Evolutionary conservation across 495 filamentous ascomycete genomes (phyloP), one percentile per base, ranked within the genome.

Genomic region (Amniculicola lignicola): DNA sequence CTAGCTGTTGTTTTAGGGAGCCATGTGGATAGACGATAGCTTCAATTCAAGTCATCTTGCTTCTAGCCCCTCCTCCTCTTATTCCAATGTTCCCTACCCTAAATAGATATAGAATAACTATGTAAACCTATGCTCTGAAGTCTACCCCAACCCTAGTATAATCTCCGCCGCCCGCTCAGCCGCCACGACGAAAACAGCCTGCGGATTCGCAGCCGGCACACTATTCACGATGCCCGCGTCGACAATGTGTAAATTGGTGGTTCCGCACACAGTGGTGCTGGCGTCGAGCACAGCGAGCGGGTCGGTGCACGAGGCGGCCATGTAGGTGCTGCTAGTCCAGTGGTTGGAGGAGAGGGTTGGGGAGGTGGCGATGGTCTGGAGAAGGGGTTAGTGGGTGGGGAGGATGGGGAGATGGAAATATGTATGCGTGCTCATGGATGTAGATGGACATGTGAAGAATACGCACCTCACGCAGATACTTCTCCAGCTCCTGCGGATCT

Each of bases 131-230:
- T n/a, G n/a, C n/a, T n/a, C n/a, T n/a, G n/a, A n/a, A n/a, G n/a
- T n/a, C 19, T 28, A 38, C 10, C 44, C 42, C 23, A 57, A 40
- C 43, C 41, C 44, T n/a, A 57, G 23, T 48, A 75, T 73, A 53
- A 68, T 58, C 51, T 73, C 73, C 21, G 62, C 62, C 12, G 63
- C 73, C 36, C 68, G 69, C 63, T 74, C 71, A 6, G 62, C 72
- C 12, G 64, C 71, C 14, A 69, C 61, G 67, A 75, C 72, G 22
- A 75, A 44, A 0, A 72, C 71, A 24, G 70, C 69, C 54, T 73
- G 70, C 25, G 70, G 72, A 63, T 75, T 75, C 9, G 71, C 67
- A 3, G 67, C 71, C 39, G 74, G 49, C 0, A 72, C 71, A 24
- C 64, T 45, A n/a, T 45, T 45, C 12, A 74, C 50, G 44, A 75